A percentile compares a stretch with the other conserved stretches of the same genome.
These are phyloP conservation scores for Penicillium herquei DNA, from an alignment of 495 filamentous ascomycete genomes.

Conservation along the genomic window DNA sequence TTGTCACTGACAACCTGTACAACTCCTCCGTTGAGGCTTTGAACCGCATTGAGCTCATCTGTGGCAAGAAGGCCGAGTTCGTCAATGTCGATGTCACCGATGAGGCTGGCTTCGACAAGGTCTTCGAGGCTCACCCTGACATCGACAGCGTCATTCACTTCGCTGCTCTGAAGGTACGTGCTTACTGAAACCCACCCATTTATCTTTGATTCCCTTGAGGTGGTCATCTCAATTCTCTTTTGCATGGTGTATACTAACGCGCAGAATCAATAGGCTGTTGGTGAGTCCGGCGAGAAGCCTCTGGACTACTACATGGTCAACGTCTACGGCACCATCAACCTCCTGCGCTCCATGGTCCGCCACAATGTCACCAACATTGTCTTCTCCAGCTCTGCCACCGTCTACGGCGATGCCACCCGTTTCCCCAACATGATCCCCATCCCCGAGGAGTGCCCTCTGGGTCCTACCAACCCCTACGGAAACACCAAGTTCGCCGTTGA, in stretches of 20 bases:
- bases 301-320: slow-evolving; percentile 98
- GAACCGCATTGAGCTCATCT: slow-evolving; percentile 90
- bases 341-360: slow-evolving; percentile 82
- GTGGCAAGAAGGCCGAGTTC: slow-evolving; percentile 84
- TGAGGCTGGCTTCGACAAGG: slow-evolving; percentile 75
- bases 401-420: slow-evolving; percentile 96
- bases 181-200: background rate
- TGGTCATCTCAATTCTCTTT: no score
- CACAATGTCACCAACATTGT: slow-evolving; percentile 95
- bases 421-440: slow-evolving; percentile 98
- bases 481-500: slow-evolving; percentile 93
- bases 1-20: slow-evolving; percentile 93
- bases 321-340: slow-evolving; percentile 86
- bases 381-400: slow-evolving; percentile 94
- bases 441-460: slow-evolving; percentile 92
- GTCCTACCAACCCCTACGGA: slow-evolving; percentile 95
- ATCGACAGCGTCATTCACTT: slow-evolving; percentile 99
- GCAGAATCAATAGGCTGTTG: slow-evolving; percentile 70
- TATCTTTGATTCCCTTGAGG: no score
- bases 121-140: slow-evolving; percentile 84
- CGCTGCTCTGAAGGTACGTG: slow-evolving; percentile 88
- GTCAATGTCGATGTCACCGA: slow-evolving; percentile 86
- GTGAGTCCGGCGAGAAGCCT: slow-evolving; percentile 92
- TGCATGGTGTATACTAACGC: slow-evolving; percentile 2
- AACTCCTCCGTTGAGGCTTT: slow-evolving; percentile 89